A percentile compares a stretch with the other conserved stretches of the same genome.
phyloP scores from a whole-genome alignment of 768 basidiomycete genomes.

The Neoboletus magnificus region DNA sequence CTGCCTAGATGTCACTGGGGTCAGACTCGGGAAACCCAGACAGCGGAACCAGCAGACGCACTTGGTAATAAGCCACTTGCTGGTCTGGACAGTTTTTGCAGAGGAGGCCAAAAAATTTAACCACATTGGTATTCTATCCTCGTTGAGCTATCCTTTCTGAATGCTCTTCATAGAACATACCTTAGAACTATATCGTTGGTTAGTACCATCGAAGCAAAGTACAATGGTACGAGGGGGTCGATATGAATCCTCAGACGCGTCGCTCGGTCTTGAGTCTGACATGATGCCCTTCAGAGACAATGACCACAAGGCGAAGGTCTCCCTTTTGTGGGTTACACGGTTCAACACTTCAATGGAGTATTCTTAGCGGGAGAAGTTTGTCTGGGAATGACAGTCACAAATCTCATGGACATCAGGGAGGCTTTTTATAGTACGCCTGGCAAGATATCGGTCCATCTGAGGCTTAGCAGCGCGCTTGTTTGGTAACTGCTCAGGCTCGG shows the following conservation, averaged over 20 bases:
- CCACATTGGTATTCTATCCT: conserved; percentile 61
- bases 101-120: conserved; percentile 65
- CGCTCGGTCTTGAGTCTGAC: conserved; percentile 7
- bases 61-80: conserved; percentile 73
- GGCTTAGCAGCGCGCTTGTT: not conserved
- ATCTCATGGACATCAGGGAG: too few species aligned
- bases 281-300: conserved; percentile 6
- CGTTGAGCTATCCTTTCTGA: not conserved
- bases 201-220: conserved; percentile 71
- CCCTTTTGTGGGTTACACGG: not conserved
- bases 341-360: not conserved
- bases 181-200: conserved; percentile 44
- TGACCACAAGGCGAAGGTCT: not conserved
- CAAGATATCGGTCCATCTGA: not conserved
- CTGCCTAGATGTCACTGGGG: conserved; percentile 33
- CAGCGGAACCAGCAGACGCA: conserved; percentile 21
- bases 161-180: conserved; percentile 32
- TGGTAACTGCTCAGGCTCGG: too few species aligned
- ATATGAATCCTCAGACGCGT: not conserved
- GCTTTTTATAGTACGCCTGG: conserved; percentile 3
- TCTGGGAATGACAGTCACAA: not conserved
- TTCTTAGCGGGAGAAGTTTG: not conserved
- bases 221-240: conserved; percentile 45
- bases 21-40: not conserved
- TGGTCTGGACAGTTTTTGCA: conserved; percentile 51